Percentiles rank a stretch among this genome's conserved stretches.
Evolutionary conservation across 2,329 filamentous ascomycete genomes (phyloP).

Genomic region (Colletotrichum zoysiae): DNA sequence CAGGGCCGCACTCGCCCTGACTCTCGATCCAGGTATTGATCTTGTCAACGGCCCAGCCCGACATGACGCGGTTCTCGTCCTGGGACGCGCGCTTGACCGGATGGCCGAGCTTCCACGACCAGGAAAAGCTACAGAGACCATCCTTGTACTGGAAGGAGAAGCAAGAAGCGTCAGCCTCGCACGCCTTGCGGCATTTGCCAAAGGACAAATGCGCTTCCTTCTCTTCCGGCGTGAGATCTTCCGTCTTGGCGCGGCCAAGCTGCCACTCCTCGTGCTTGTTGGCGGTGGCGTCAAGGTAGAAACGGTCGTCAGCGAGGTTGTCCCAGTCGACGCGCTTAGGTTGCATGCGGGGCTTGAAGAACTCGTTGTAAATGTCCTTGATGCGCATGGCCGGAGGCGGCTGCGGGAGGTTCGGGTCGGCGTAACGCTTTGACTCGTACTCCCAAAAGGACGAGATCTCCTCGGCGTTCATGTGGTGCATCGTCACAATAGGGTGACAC

Average conservation of each 20-base stretch:
- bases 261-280: constrained; percentile 50
- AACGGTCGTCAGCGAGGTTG: constrained; percentile 61
- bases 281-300: constrained; percentile 54
- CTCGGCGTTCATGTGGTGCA: constrained; percentile 66
- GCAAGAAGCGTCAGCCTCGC: constrained; percentile 53
- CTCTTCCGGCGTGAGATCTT: constrained; percentile 53
- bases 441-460: constrained; percentile 64
- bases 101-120: constrained; percentile 54
- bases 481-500: constrained; percentile 68
- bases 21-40: constrained; percentile 56
- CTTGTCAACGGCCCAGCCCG: constrained; percentile 58
- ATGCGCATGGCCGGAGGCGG: constrained; percentile 54
- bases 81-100: constrained; percentile 50
- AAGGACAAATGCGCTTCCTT: constrained; percentile 56
- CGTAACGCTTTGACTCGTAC: constrained; percentile 60
- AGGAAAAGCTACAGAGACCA: constrained; percentile 54
- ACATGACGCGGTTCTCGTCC: constrained; percentile 50
- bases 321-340: constrained; percentile 63
- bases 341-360: constrained; percentile 57
- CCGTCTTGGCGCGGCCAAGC: constrained; percentile 49
- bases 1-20: constrained; percentile 52
- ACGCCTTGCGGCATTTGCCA: constrained; percentile 60
- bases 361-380: constrained; percentile 62
- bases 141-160: constrained; percentile 57
- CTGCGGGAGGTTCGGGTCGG: constrained; percentile 39